Percentiles rank a stretch among this genome's conserved stretches.
phyloP scores from a whole-genome alignment of 106 monocot species.

The Gastrodia elata region DNA sequence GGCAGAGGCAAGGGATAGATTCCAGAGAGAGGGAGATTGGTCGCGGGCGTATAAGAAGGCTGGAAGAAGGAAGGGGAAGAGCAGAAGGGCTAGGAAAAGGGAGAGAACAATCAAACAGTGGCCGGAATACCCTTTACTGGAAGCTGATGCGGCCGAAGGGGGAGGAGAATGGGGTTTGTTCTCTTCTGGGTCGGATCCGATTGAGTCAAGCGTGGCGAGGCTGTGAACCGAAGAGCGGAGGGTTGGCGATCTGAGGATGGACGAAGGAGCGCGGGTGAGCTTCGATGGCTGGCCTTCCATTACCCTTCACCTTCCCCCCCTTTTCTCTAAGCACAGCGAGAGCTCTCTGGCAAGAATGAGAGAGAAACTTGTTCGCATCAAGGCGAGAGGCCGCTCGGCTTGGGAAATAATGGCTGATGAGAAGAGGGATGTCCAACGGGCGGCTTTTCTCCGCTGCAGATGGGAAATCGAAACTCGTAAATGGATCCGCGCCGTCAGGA shows the following conservation, averaged over 20 bases:
- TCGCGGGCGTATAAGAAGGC: slow-evolving; percentile 9
- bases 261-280: slow-evolving; percentile 52
- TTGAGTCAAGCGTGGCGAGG: slow-evolving; percentile 20
- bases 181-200: slow-evolving; percentile 3
- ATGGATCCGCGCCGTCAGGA: neutral
- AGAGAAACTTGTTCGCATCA: neutral
- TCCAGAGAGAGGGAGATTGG: slow-evolving; percentile 9
- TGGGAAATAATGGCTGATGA: neutral
- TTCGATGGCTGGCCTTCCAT: slow-evolving; percentile 14
- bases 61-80: slow-evolving; percentile 8
- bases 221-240: slow-evolving; percentile 42
- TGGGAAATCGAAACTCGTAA: neutral
- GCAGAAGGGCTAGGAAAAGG: neutral
- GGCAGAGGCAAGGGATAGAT: slow-evolving; percentile 18
- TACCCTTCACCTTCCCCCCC: slow-evolving; percentile 9
- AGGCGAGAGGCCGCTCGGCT: neutral
- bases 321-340: slow-evolving; percentile 5
- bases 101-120: neutral
- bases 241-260: slow-evolving; percentile 53
- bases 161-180: slow-evolving; percentile 4
- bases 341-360: neutral
- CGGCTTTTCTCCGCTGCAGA: neutral
- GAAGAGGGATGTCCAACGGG: neutral
- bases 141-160: neutral
- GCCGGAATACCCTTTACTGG: neutral